Percentiles rank a stretch among this genome's conserved stretches.
These are phyloP conservation scores for Aspergillus versicolor DNA, from an alignment of 2,329 filamentous ascomycete genomes.

Conservation along the genomic window DNA sequence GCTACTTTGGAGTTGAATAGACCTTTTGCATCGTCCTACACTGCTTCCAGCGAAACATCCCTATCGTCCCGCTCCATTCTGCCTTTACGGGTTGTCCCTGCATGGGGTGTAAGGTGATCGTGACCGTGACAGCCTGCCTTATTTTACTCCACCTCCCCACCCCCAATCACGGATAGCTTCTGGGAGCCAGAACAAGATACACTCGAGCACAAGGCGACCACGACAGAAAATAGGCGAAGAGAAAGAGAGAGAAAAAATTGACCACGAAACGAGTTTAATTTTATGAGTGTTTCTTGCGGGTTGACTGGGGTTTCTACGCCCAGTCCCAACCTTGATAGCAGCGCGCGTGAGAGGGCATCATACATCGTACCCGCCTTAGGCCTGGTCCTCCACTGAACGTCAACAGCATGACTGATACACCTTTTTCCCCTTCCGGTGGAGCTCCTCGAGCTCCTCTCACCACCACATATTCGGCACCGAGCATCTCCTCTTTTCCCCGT, in stretches of 20 bases:
- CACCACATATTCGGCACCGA: slow-evolving; percentile 32
- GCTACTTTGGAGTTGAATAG: slow-evolving; percentile 5
- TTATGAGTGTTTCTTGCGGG: background rate
- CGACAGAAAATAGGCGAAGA: background rate
- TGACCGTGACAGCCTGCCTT: slow-evolving; percentile 1
- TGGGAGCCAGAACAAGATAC: background rate
- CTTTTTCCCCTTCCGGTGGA: slow-evolving; percentile 44
- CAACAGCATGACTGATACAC: slow-evolving; percentile 46
- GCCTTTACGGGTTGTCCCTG: background rate
- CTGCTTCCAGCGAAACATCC: background rate
- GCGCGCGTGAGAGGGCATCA: slow-evolving; percentile 12
- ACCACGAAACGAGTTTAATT: background rate
- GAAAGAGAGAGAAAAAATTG: background rate
- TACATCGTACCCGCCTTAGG: slow-evolving; percentile 14
- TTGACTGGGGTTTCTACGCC: background rate
- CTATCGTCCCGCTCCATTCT: background rate
- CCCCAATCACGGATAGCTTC: slow-evolving; percentile 16
- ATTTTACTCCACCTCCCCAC: slow-evolving; percentile 13
- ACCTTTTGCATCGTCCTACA: background rate
- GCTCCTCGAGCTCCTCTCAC: slow-evolving; percentile 29
- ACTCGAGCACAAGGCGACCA: background rate
- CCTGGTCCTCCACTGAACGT: slow-evolving; percentile 22
- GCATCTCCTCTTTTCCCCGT: slow-evolving; percentile 46
- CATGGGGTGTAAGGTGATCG: background rate
- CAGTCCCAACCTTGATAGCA: slow-evolving; percentile 2